Conservation (phyloP, 495 filamentous ascomycete species). For the Rhypophila decipiens region DNA sequence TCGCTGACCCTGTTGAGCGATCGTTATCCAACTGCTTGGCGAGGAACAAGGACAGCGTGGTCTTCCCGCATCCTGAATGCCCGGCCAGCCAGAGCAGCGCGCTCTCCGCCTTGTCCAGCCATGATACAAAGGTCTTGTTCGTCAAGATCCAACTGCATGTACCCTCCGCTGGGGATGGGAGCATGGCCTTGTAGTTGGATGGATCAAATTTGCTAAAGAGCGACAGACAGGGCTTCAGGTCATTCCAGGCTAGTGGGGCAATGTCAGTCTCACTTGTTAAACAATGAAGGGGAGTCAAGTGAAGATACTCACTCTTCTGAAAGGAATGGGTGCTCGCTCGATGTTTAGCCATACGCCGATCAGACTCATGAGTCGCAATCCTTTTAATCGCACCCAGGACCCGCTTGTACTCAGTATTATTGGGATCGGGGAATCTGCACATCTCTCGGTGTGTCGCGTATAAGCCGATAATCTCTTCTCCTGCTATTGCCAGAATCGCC, state of each 20-base stretch:
- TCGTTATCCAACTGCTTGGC: constrained; percentile 1
- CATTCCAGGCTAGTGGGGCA: constrained; percentile 9
- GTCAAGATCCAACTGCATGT: constrained; percentile 23
- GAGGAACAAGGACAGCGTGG: constrained; percentile 8
- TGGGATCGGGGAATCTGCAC: neutral
- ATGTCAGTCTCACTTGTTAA: neutral
- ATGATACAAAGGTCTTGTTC: constrained; percentile 11
- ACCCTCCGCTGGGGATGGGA: constrained; percentile 14
- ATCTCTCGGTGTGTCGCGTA: neutral
- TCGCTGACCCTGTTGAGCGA: neutral
- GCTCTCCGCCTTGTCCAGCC: constrained; percentile 5
- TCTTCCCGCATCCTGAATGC: constrained; percentile 21
- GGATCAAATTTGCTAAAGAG: constrained; percentile 13
- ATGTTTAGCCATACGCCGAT: too few species aligned
- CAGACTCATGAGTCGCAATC: too few species aligned
- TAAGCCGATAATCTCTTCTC: neutral
- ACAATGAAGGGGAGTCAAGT: too few species aligned
- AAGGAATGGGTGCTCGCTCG: too few species aligned
- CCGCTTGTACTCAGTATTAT: neutral
- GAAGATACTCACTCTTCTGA: too few species aligned
- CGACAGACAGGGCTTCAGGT: constrained; percentile 11
- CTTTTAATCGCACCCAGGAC: neutral
- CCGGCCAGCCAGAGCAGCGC: constrained; percentile 21
- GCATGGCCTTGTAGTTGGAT: constrained; percentile 9
- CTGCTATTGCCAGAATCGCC: neutral